A percentile compares a stretch with the other conserved stretches of the same genome.
These are phyloP conservation scores for Phlebiopsis gigantea DNA, from an alignment of 768 basidiomycete genomes.

Conservation along the genomic window DNA sequence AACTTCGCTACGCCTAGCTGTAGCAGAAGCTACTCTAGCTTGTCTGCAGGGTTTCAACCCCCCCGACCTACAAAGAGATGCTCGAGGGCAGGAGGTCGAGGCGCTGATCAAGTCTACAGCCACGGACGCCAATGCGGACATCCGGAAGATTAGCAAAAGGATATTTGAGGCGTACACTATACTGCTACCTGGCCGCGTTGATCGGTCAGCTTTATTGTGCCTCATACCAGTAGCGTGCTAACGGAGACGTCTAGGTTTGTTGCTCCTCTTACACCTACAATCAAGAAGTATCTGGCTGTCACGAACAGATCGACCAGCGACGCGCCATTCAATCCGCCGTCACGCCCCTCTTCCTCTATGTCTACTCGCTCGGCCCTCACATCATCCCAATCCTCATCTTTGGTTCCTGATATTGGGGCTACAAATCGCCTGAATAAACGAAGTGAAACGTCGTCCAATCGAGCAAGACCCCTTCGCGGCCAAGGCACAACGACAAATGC, in stretches of 20 bases:
- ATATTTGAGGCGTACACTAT: conserved; percentile 74
- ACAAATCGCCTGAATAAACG: not conserved
- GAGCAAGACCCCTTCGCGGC: no score
- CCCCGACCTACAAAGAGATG: conserved; percentile 70
- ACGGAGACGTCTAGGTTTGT: conserved; percentile 50
- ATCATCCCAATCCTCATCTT: not conserved
- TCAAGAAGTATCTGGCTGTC: conserved; percentile 69
- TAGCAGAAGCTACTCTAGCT: conserved; percentile 59
- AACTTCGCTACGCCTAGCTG: conserved; percentile 51
- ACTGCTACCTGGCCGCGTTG: conserved; percentile 62
- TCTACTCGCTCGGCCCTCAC: conserved; percentile 16
- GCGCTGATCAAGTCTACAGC: conserved; percentile 60
- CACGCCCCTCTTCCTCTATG: conserved; percentile 22
- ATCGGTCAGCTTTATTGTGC: conserved; percentile 38
- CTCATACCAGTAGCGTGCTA: conserved; percentile 1
- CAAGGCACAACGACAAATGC: no score
- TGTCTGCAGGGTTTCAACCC: conserved; percentile 76
- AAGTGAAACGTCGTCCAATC: no score
- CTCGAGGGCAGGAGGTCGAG: conserved; percentile 62
- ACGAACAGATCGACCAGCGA: conserved; percentile 20
- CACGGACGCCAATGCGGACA: conserved; percentile 70
- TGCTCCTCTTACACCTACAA: conserved; percentile 67
- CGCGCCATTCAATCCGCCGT: conserved; percentile 21
- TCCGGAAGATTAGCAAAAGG: conserved; percentile 62
- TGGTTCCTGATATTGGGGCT: not conserved